Evolutionary conservation across 2,329 filamentous ascomycete genomes (phyloP).

Genomic region (Diaporthe sp.): DNA sequence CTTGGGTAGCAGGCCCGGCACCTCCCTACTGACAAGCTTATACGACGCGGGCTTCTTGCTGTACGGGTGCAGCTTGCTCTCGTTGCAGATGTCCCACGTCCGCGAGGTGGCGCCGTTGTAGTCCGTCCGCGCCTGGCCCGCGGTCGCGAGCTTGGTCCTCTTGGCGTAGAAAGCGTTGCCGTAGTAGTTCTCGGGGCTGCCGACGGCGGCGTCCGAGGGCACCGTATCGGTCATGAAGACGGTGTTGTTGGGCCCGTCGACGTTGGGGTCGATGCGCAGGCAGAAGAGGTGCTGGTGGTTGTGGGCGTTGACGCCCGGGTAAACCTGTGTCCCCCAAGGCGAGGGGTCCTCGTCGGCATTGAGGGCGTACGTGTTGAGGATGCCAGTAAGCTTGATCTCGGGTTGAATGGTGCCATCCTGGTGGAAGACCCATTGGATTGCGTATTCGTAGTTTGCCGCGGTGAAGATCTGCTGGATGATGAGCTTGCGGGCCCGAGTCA

Average conservation of each 20-base stretch:
- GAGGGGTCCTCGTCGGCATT: constrained; percentile 83
- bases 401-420: constrained; percentile 94
- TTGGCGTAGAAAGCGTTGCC: constrained; percentile 92
- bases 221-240: constrained; percentile 86
- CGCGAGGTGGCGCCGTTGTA: constrained; percentile 84
- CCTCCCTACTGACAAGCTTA: constrained; percentile 90
- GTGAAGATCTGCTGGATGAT: constrained; percentile 94
- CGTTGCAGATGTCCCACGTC: constrained; percentile 93
- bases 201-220: constrained; percentile 78
- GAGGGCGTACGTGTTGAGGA: constrained; percentile 92
- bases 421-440: constrained; percentile 86
- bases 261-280: constrained; percentile 86
- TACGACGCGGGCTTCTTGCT: constrained; percentile 88
- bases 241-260: constrained; percentile 88
- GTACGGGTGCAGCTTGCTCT: constrained; percentile 85
- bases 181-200: constrained; percentile 85
- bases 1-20: constrained; percentile 83
- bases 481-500: constrained; percentile 88
- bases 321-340: constrained; percentile 93
- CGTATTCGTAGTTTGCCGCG: constrained; percentile 95
- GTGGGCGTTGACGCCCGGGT: constrained; percentile 90
- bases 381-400: constrained; percentile 91
- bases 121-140: constrained; percentile 78
- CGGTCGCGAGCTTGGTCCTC: constrained; percentile 83
- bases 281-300: constrained; percentile 98